A percentile compares a stretch with the other conserved stretches of the same genome.
Evolutionary conservation across 1,139 yeast genomes (phyloP).

Genomic region (Candida sp.): DNA sequence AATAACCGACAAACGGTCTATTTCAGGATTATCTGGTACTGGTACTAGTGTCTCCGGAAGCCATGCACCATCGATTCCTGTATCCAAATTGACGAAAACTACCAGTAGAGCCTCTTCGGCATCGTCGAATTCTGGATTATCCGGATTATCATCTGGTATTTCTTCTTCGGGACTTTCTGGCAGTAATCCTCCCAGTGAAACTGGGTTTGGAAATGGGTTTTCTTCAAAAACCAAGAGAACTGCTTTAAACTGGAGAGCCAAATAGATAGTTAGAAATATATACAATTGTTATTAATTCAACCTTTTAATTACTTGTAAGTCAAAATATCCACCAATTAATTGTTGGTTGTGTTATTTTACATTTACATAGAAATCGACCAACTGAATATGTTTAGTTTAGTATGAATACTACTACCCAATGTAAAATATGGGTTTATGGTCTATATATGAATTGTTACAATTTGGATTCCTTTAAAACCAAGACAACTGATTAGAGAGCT

Average conservation of each 20-base stretch:
- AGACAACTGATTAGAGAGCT: no score
- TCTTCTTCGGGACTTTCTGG: constrained; percentile 2
- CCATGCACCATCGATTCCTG: constrained; percentile 13
- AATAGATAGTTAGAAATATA: not conserved
- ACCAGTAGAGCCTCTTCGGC: constrained; percentile 28
- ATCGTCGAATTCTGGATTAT: constrained; percentile 21
- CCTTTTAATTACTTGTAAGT: no score
- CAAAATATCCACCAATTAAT: no score
- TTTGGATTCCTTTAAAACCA: no score
- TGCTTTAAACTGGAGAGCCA: constrained; percentile 46
- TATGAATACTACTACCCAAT: no score
- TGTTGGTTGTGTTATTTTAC: no score
- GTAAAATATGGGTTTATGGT: no score
- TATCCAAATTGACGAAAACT: constrained; percentile 27
- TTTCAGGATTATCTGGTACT: constrained; percentile 8
- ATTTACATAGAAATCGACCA: no score
- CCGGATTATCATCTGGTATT: constrained; percentile 13
- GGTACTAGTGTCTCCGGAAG: constrained; percentile 7
- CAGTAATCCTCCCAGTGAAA: constrained; percentile 7
- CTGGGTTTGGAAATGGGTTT: not conserved
- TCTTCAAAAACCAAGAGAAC: constrained; percentile 35
- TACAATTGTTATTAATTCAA: no score
- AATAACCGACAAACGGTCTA: constrained; percentile 17
- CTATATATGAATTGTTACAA: no score
- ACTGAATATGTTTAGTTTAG: no score